A percentile compares a stretch with the other conserved stretches of the same genome.
These are phyloP conservation scores for Fusarium domesticum DNA, from an alignment of 2,329 filamentous ascomycete species.

Conservation along the genomic window DNA sequence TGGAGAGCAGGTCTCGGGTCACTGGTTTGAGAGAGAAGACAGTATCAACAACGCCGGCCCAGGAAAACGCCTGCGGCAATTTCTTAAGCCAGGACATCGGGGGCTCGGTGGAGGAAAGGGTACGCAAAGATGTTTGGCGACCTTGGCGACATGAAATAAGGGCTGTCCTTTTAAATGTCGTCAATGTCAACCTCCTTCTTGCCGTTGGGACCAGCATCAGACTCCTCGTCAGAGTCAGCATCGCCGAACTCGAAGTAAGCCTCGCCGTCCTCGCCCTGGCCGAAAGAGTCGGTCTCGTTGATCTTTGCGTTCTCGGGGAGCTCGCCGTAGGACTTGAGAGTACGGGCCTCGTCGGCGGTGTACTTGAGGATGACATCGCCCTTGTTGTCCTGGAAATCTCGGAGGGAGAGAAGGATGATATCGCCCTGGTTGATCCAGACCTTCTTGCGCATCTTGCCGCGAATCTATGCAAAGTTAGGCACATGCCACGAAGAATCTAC, in stretches of 20 bases:
- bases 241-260: conserved; percentile 99
- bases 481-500: conserved; percentile 32
- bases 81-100: conserved; percentile 18
- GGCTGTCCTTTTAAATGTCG: conserved; percentile 67
- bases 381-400: conserved; percentile 93
- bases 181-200: conserved; percentile 88
- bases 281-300: conserved; percentile 97
- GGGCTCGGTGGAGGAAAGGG: conserved; percentile 21
- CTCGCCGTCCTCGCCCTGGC: conserved; percentile 89
- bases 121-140: conserved; percentile 1
- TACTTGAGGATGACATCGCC: conserved; percentile 98
- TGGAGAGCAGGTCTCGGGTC: conserved; percentile 11
- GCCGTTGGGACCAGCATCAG: conserved; percentile 54
- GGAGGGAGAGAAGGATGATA: conserved; percentile 83
- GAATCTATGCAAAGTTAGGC: conserved; percentile 56
- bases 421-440: conserved; percentile 99
- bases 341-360: conserved; percentile 90
- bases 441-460: conserved; percentile 98
- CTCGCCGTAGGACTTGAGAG: conserved; percentile 95
- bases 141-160: background rate
- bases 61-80: conserved; percentile 2
- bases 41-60: conserved; percentile 42
- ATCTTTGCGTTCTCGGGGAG: conserved; percentile 98
- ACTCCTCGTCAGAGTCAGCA: conserved; percentile 63
- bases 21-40: conserved; percentile 63